Base-by-base conservation (phyloP, 805 yeast genomes). In the Kodamaea restingae region DNA sequence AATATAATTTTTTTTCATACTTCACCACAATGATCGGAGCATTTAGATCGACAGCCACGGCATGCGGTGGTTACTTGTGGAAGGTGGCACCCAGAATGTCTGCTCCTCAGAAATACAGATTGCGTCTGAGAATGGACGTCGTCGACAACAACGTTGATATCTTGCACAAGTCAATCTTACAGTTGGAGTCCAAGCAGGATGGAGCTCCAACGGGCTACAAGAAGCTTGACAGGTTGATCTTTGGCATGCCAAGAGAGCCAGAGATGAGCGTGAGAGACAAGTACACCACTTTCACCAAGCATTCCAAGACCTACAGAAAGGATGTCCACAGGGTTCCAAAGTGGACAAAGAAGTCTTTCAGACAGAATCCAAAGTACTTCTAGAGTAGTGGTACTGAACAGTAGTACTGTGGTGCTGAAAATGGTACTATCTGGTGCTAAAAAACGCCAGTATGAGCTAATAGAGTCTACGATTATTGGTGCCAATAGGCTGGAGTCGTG, bases 311-410 rank as follows among this genome's bases (percentile, higher is more conserved):
- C 15, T 93, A 91, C 65, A 79, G 98, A 68, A 91, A 88, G 66
- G 81, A 90, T 47, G 79, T 86, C 18, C 98, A 91, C 56, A 68
- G 80, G 60, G 84, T 83, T 31, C 96, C 96, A 15, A 86, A 88
- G 58, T 88, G 96, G 95, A 88, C 97, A 39, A 88, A 82, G 67
- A 59, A 78, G 46, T 78, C 95, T 7, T 74, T 81, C 61, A 80
- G 96, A 68, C 79, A 75, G 42, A 84, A 85, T 55, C 96, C 96
- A 32, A 73, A 73, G 43, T 73, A 81, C 56, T 82, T 75, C 59
- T 85, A 67, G 56, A 8, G 20, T 4, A 20, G 24, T 21, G 7
- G 9, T n/a, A n/a, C n/a, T n/a, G n/a, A n/a, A n/a, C n/a, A n/a
- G n/a, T n/a, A n/a, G n/a, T n/a, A n/a, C n/a, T n/a, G n/a, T n/a